Conservation (phyloP, 75 land plant species). For the Picea sitchensis region DNA sequence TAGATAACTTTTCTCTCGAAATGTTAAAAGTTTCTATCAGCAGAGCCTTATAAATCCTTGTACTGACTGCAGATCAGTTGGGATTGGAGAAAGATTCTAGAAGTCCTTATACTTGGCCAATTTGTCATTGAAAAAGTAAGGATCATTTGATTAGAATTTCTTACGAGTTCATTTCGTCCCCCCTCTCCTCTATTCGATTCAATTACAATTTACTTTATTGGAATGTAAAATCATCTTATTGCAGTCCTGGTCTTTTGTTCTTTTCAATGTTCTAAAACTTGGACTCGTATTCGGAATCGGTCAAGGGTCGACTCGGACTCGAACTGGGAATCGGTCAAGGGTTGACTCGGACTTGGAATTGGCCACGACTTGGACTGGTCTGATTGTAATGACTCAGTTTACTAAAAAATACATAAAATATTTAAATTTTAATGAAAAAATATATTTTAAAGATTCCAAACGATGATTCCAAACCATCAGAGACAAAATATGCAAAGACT, state of each 20-base stretch:
- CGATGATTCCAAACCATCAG: too few species aligned
- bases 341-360: too few species aligned
- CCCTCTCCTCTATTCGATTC: neutral
- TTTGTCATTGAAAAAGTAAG: constrained; percentile 93
- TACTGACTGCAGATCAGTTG: constrained; percentile 72
- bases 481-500: too few species aligned
- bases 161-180: neutral
- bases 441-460: too few species aligned
- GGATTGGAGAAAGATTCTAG: constrained; percentile 99
- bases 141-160: neutral
- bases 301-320: too few species aligned
- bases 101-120: constrained; percentile 95
- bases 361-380: too few species aligned
- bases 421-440: too few species aligned
- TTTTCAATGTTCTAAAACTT: neutral
- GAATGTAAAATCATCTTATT: neutral
- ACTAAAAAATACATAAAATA: too few species aligned
- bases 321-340: too few species aligned
- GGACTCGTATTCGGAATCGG: too few species aligned
- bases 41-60: neutral
- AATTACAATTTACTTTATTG: neutral
- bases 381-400: too few species aligned
- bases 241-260: neutral
- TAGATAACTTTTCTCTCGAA: neutral
- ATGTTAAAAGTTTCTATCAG: neutral